phyloP scores from a whole-genome alignment of 23 red algal species.

The Rhodosorus marinus region DNA sequence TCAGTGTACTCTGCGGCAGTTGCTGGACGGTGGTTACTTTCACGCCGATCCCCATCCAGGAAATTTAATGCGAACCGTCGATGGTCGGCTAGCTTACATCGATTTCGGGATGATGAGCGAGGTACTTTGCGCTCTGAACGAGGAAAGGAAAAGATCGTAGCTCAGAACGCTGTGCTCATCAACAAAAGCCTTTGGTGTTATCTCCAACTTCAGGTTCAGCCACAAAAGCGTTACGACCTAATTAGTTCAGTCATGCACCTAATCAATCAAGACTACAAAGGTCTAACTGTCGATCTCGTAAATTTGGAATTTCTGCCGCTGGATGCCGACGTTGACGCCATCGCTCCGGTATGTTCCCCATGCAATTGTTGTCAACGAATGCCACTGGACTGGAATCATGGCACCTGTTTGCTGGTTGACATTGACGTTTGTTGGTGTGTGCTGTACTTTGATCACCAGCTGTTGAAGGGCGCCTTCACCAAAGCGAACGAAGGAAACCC shows the following conservation, averaged over 20 bases:
- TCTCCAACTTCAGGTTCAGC: slow-evolving; percentile 9
- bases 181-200: neutral
- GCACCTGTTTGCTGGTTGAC: too few relatives aligned
- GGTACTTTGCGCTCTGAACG: too few relatives aligned
- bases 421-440: too few relatives aligned
- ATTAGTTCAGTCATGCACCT: slow-evolving; percentile 68
- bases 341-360: slow-evolving; percentile 47
- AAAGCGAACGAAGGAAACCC: slow-evolving; percentile 23
- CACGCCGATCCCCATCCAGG: slow-evolving; percentile 95
- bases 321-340: slow-evolving; percentile 31
- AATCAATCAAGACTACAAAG: slow-evolving; percentile 62
- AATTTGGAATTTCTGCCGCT: slow-evolving; percentile 67
- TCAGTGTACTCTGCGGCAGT: slow-evolving; percentile 59
- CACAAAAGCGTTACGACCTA: slow-evolving; percentile 31
- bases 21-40: slow-evolving; percentile 82
- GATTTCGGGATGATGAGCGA: slow-evolving; percentile 88
- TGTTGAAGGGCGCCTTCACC: slow-evolving; percentile 42
- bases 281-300: slow-evolving; percentile 60
- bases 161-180: neutral
- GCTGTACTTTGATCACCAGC: too few relatives aligned
- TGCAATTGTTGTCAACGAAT: too few relatives aligned
- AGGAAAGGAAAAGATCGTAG: neutral
- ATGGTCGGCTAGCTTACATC: slow-evolving; percentile 67
- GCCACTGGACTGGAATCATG: too few relatives aligned
- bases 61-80: slow-evolving; percentile 62